A percentile compares a stretch with the other conserved stretches of the same genome.
These are phyloP conservation scores for Crucihimalaya himalaica DNA, from an alignment of 345 rosid species.

Conservation along the genomic window DNA sequence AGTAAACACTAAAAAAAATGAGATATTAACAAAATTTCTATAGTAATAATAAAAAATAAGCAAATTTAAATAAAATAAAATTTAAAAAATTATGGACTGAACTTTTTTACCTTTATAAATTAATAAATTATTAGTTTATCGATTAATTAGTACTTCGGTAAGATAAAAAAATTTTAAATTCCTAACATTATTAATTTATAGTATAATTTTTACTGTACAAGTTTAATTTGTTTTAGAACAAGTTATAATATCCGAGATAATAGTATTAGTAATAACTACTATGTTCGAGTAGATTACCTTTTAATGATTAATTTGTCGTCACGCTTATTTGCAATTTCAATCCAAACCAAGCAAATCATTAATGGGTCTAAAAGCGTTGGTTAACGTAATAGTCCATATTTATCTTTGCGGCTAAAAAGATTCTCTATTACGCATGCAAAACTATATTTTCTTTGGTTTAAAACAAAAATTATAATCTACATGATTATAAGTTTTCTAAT, in stretches of 20 bases:
- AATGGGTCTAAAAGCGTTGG: conserved; percentile 7
- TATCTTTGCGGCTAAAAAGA: conserved; percentile 26
- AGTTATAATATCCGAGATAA: not conserved
- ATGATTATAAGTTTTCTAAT: not conserved
- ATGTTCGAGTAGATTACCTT: not conserved
- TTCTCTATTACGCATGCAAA: conserved; percentile 31
- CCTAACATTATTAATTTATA: no score
- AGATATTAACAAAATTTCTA: no score
- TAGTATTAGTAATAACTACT: not conserved
- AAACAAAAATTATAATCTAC: not conserved
- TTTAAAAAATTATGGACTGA: no score
- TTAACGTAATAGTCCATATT: conserved; percentile 33
- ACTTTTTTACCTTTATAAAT: no score
- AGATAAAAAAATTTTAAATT: no score
- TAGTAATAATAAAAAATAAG: no score
- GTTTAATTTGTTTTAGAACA: no score
- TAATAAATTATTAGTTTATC: no score
- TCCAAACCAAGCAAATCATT: conserved; percentile 28
- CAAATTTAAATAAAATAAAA: no score
- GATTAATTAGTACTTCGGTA: no score
- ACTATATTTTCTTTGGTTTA: not conserved
- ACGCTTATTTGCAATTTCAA: conserved; percentile 28
- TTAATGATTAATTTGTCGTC: conserved; percentile 28
- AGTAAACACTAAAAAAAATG: no score
- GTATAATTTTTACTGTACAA: no score